Percentiles rank a stretch among this genome's conserved stretches.
Conservation (phyloP, 1,284 basidiomycete genomes). For the Neotropicomus parvogracilis region DNA sequence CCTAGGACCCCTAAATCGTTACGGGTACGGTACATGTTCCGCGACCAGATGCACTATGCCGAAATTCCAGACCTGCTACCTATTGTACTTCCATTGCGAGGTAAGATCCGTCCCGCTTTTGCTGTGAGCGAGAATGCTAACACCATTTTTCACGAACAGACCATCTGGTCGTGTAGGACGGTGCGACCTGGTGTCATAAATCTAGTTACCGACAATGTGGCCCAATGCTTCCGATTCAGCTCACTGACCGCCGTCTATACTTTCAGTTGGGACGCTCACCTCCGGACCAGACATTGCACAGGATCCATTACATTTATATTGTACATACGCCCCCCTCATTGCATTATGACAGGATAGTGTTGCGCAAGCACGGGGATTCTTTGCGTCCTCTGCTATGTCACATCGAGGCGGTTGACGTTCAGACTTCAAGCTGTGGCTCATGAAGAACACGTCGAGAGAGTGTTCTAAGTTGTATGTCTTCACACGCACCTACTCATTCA, state of each 20-base stretch:
- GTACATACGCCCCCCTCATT: conserved; percentile 28
- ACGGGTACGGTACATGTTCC: conserved; percentile 75
- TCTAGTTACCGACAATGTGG: conserved; percentile 8
- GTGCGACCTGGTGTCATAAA: background rate
- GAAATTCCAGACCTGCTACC: conserved; percentile 69
- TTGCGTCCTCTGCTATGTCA: conserved; percentile 19
- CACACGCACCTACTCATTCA: conserved; percentile 10
- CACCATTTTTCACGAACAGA: conserved; percentile 21
- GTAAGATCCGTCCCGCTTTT: conserved; percentile 40
- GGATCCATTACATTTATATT: conserved; percentile 28
- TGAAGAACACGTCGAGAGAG: conserved; percentile 27
- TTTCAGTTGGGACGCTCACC: conserved; percentile 9
- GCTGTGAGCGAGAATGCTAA: conserved; percentile 8
- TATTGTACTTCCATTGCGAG: conserved; percentile 75
- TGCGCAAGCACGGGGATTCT: conserved; percentile 9
- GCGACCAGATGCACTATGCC: conserved; percentile 69
- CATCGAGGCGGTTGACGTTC: conserved; percentile 1
- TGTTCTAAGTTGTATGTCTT: conserved; percentile 9
- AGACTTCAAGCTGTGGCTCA: conserved; percentile 12
- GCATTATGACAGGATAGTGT: conserved; percentile 18
- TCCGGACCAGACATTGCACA: conserved; percentile 10
- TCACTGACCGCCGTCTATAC: background rate
- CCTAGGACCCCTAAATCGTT: conserved; percentile 65
- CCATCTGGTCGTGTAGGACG: conserved; percentile 28
- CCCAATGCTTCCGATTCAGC: conserved; percentile 5